Evolutionary conservation across 768 basidiomycete species (phyloP), one percentile per base, ranked within the genome.

Genomic region (Amanita fuliginea): DNA sequence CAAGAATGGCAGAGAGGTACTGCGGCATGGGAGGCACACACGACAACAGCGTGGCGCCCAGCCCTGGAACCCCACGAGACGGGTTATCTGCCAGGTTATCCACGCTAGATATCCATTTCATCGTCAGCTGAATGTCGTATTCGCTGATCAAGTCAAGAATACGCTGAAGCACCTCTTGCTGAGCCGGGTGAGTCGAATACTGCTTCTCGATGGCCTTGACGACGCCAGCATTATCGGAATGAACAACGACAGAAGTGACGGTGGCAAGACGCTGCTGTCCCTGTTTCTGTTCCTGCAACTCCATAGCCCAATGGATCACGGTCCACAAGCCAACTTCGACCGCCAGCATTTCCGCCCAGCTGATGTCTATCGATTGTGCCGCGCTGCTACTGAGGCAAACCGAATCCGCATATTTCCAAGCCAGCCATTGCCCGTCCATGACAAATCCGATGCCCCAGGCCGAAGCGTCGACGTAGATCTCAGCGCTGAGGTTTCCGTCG

Each of bases 341-440:
- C 0, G 67, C 71, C 2, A 70, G 59, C 58, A 71, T 67, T 50
- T 73, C 70, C 0, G 64, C 71, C 71, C 72, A 73, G 0, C 67
- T 67, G 6, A 70, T 68, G 14, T 65, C 56, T 0, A 36, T 48
- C 21, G 22, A 8, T 3, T 48, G 39, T n/a, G 4, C 21, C n/a
- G n/a, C n/a, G 22, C 2, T 24, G 22, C 3, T 5, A 24, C 22
- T 24, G 22, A 24, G 11, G 24, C 19, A 13, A 9, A 48, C 3
- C n/a, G 36, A 28, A 32, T 48, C 47, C 3, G 47, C 39, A 33
- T 28, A 48, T 18, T 48, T 41, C 47, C 46, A 47, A 7, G 46
- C 30, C 5, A 47, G 13, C 46, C 46, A 47, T 13, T 47, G 35
- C 19, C 35, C 46, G 3, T 47, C 46, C 46, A 47, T 47, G 2